Conservation (phyloP, 2,329 filamentous ascomycete genomes). For the Dothistroma septosporum region DNA sequence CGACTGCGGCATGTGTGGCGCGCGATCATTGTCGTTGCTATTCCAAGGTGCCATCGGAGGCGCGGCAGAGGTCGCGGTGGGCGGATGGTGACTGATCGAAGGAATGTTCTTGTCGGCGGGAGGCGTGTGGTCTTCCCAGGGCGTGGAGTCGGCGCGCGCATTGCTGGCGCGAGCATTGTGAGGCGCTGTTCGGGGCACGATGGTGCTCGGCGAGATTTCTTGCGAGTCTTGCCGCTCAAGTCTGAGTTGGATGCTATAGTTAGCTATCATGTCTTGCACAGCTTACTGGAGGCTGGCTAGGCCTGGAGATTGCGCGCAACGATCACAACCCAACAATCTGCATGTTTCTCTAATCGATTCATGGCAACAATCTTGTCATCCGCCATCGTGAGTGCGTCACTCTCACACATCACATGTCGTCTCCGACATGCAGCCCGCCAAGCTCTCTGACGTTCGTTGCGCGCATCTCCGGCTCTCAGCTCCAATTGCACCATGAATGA, state of each 20-base stretch:
- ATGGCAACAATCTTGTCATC: background rate
- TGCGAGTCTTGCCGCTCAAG: conserved; percentile 41
- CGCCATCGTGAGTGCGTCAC: background rate
- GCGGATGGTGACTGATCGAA: conserved; percentile 40
- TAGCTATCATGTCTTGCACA: conserved; percentile 23
- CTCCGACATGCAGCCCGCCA: conserved; percentile 1
- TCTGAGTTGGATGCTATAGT: conserved; percentile 32
- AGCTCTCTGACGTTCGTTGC: conserved; percentile 1
- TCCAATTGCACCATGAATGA: conserved; percentile 1
- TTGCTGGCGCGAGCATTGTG: conserved; percentile 42
- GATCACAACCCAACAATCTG: conserved; percentile 4
- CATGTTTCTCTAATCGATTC: conserved; percentile 1
- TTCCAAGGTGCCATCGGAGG: conserved; percentile 50
- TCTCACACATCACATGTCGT: background rate
- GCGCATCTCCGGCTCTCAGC: conserved; percentile 2
- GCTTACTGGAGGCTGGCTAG: conserved; percentile 5
- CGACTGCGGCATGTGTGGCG: conserved; percentile 39
- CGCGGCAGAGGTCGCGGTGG: conserved; percentile 56
- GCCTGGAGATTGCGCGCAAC: conserved; percentile 26
- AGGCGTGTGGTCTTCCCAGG: conserved; percentile 46
- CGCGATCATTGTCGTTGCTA: conserved; percentile 28
- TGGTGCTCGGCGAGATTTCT: conserved; percentile 41
- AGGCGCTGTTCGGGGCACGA: conserved; percentile 37
- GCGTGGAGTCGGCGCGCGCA: conserved; percentile 45
- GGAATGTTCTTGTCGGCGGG: conserved; percentile 39